Evolutionary conservation across 1,284 basidiomycete species (phyloP), one percentile per base, ranked within the genome.

Genomic region (Vanrija pseudolonga): DNA sequence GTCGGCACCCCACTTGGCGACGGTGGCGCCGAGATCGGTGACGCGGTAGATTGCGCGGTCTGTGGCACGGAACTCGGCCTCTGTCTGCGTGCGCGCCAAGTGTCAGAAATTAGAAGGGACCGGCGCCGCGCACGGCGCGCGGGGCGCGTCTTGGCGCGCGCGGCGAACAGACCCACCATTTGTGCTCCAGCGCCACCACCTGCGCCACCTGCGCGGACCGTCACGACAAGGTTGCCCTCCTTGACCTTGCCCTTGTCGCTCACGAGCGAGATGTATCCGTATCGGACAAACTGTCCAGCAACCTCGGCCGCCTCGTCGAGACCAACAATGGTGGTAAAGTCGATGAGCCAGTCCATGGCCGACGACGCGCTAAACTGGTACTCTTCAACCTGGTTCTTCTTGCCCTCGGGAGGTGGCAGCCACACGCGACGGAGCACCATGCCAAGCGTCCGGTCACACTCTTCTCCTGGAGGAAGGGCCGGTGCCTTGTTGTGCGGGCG

Each of bases 251-350:
- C 76, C 55, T 76, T 76, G 65, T 83, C 81, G 37, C 67, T 60
- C 57, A 95, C 89, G 37, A 98, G 80, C 12, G 80, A 77, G 74
- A 98, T 89, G 63, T 95, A 84, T 38, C 92, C 91, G 68, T 96
- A 95, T 41, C 96, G 86, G 45, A 98, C 93, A 69, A 98, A 98
- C 70, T 98, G 96, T 1, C 93, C 96, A 4, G 90, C 86, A 81
- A 98, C 88, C 79, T 98, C 96, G 20, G 92, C 92, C 0, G 93
- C 95, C 76, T 98, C 96, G 71, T 99, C 96, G 50, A 90, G 81
- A 20, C 93, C 94, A 47, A 94, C 91, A 43, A 95, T 90, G 0
- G 95, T 97, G 1, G 95, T 94, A 65, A 93, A 98, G 76, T 98
- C 94, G 72, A 91, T 89, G 50, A 99, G 84, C 96, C 96, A 99